Percentiles rank a stretch among this genome's conserved stretches.
Conservation (phyloP, 176 grass and related monocot genomes). For the Zea mays region DNA sequence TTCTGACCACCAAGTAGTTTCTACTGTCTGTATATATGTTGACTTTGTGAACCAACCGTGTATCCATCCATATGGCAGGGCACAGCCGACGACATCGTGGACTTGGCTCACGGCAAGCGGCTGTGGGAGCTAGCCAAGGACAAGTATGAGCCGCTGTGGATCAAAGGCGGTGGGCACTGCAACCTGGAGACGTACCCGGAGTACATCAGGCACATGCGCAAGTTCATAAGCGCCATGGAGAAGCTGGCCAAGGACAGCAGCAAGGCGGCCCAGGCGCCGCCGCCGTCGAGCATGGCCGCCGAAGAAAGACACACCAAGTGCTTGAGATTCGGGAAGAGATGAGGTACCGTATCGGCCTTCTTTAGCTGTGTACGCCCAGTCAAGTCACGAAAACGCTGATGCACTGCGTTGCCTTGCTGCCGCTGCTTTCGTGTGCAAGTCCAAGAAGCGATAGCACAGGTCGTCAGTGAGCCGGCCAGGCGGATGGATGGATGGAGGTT, state of each 20-base stretch:
- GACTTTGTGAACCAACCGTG: neutral
- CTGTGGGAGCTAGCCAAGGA: constrained; percentile 88
- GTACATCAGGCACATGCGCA: constrained; percentile 85
- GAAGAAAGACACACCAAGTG: constrained; percentile 80
- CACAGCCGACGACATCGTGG: constrained; percentile 82
- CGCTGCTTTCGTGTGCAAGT: neutral
- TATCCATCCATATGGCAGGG: constrained; percentile 48
- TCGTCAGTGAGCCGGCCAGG: neutral
- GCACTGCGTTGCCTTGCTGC: neutral
- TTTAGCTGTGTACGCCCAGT: neutral
- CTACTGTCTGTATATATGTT: neutral
- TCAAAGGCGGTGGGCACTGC: constrained; percentile 90
- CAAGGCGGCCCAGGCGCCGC: constrained; percentile 28
- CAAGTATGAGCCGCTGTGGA: constrained; percentile 89
- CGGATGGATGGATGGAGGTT: neutral
- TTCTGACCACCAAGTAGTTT: neutral
- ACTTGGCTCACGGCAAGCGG: constrained; percentile 86
- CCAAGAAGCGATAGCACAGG: constrained; percentile 18
- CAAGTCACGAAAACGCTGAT: constrained; percentile 33
- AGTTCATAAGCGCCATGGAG: constrained; percentile 85
- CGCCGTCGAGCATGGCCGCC: constrained; percentile 45
- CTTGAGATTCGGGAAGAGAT: constrained; percentile 89
- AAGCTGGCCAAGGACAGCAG: constrained; percentile 48
- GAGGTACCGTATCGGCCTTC: neutral
- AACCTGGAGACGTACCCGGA: constrained; percentile 91